Percentiles rank a stretch among this genome's conserved stretches.
Conservation (phyloP, 495 filamentous ascomycete species). For the Lasiosphaeria ovina region DNA sequence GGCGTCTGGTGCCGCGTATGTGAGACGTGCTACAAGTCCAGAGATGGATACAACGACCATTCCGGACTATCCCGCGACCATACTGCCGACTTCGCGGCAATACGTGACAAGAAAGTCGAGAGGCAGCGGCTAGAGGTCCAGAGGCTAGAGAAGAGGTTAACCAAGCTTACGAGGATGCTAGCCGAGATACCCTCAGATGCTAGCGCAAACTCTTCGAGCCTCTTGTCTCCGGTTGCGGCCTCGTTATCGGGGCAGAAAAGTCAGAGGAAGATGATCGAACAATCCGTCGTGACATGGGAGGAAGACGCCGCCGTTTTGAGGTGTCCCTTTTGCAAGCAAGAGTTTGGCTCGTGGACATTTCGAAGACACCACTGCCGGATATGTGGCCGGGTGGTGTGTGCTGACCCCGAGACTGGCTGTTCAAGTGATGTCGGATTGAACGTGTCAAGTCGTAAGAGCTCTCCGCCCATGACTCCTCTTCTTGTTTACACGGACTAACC, state of each 20-base stretch:
- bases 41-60: constrained; percentile 93
- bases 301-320: constrained; percentile 77
- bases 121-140: constrained; percentile 81
- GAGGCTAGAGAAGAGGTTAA: constrained; percentile 85
- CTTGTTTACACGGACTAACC: neutral
- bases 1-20: constrained; percentile 94
- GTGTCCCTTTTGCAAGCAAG: constrained; percentile 93
- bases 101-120: constrained; percentile 76
- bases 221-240: constrained; percentile 31
- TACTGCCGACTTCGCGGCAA: constrained; percentile 61
- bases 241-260: constrained; percentile 48
- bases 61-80: constrained; percentile 68
- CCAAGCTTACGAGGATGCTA: constrained; percentile 82
- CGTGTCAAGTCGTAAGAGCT: constrained; percentile 62
- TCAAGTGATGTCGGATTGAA: constrained; percentile 80
- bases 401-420: constrained; percentile 77
- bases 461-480: neutral
- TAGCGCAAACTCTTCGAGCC: constrained; percentile 24
- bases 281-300: constrained; percentile 91
- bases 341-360: constrained; percentile 86
- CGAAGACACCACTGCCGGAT: constrained; percentile 91
- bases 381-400: constrained; percentile 90
- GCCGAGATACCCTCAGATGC: constrained; percentile 65
- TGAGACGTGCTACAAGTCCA: constrained; percentile 95
- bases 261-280: constrained; percentile 77